Evolutionary conservation across 2,329 filamentous ascomycete species (phyloP), one percentile per base, ranked within the genome.

Genomic region (Claviceps humidiphila): DNA sequence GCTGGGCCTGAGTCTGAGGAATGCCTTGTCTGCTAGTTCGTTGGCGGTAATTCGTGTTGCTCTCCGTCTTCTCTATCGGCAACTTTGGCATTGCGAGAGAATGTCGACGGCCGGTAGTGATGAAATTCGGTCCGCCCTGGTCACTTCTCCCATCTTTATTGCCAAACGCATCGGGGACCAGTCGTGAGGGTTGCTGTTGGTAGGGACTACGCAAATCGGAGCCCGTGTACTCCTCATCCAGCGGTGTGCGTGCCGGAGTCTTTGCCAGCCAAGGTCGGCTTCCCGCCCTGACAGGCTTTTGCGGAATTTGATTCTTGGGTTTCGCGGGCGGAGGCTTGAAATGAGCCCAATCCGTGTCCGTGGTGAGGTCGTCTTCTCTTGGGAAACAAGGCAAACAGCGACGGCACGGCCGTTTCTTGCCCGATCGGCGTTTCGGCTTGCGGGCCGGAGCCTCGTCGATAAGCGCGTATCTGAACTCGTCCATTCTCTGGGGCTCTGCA

Each of bases 391-490:
- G 62, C 11, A 64, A 52, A 48, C 65, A 69, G 40, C 51, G 56
- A 9, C 53, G 53, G 14, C 52, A 58, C 26, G 48, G 42, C 17
- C 53, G 55, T n/a, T 55, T 56, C 20, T 57, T 53, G 9, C 50
- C 52, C 2, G 50, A 39, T 16, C 53, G 44, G n/a, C 55, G 49
- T 47, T 53, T 61, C 22, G 58, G 56, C 13, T 57, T 61, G 46
- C 57, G 56, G 26, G 51, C 42, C 5, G 63, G 59, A 16, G 56
- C 56, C 44, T 67, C 61, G 13, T 68, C 64, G 37, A 66, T 61
- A 37, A 68, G 59, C 6, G 65, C 61, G 49, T 61, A 60, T 51
- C 64, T 64, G 62, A 64, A 66, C 30, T 66, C 63, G 49, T 65
- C 61, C 56, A 64, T 62, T 37, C 59, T 58, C 30, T 60, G 58